Conservation (phyloP, 2,329 filamentous ascomycete species). For the Exutisphaerella laricina region DNA sequence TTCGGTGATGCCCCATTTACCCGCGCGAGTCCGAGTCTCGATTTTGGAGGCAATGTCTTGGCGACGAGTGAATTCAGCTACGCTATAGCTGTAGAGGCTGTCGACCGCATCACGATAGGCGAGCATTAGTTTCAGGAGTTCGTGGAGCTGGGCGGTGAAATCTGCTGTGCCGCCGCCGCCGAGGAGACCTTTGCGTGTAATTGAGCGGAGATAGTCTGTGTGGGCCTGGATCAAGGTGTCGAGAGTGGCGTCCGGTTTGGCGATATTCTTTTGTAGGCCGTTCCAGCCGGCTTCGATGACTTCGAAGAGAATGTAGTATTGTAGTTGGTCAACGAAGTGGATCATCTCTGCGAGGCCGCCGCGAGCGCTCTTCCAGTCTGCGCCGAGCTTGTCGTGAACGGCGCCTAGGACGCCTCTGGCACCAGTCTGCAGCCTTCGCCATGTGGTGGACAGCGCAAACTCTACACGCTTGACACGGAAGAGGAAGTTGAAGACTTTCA, state of each 20-base stretch:
- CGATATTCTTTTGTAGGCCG: conserved; percentile 75
- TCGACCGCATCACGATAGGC: conserved; percentile 90
- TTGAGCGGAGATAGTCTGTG: conserved; percentile 81
- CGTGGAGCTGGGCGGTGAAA: conserved; percentile 86
- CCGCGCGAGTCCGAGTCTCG: conserved; percentile 59
- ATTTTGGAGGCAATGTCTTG: conserved; percentile 76
- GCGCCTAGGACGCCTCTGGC: conserved; percentile 82
- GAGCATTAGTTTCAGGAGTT: conserved; percentile 90
- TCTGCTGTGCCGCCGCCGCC: conserved; percentile 57
- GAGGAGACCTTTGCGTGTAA: conserved; percentile 91
- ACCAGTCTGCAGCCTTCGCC: conserved; percentile 94
- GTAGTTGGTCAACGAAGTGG: conserved; percentile 92
- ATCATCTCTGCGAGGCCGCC: conserved; percentile 96
- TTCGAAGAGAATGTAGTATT: conserved; percentile 98
- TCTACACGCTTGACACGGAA: conserved; percentile 98
- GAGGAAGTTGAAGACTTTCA: conserved; percentile 98
- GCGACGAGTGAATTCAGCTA: conserved; percentile 87
- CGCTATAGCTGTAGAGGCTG: conserved; percentile 87
- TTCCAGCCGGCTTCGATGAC: conserved; percentile 97
- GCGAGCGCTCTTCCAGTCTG: conserved; percentile 82
- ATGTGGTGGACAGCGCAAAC: conserved; percentile 83
- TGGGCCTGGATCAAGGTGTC: conserved; percentile 94
- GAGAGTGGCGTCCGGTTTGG: conserved; percentile 72
- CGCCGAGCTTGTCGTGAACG: conserved; percentile 55
- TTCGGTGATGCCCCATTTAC: conserved; percentile 59